A percentile compares a stretch with the other conserved stretches of the same genome.
phyloP scores from a whole-genome alignment of 2,329 filamentous ascomycete genomes.

The Kalaharituber pfeilii region DNA sequence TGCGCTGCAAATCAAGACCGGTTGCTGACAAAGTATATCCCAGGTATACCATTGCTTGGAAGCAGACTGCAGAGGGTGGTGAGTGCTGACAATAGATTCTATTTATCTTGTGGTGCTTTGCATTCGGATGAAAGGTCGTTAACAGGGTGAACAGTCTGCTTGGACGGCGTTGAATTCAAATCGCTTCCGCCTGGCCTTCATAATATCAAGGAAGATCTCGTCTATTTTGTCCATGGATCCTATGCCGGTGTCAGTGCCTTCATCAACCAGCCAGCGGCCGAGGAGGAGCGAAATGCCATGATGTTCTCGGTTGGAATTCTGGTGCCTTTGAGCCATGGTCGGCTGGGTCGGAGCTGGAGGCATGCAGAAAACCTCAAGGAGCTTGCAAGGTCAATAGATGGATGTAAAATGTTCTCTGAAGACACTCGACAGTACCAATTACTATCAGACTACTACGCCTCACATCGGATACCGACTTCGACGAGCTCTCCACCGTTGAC shows the following conservation, averaged over 20 bases:
- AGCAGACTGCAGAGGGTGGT: slow-evolving; percentile 51
- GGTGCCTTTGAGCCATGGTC: slow-evolving; percentile 68
- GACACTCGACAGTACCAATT: slow-evolving; percentile 44
- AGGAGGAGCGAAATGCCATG: slow-evolving; percentile 65
- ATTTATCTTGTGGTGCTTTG: neutral
- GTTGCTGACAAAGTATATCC: neutral
- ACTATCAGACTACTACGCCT: slow-evolving; percentile 68
- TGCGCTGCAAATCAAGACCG: neutral
- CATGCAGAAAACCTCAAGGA: slow-evolving; percentile 61
- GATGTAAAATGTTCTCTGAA: slow-evolving; percentile 40
- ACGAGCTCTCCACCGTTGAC: slow-evolving; percentile 20
- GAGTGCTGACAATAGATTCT: slow-evolving; percentile 25
- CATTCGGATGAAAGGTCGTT: neutral
- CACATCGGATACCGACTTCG: slow-evolving; percentile 29
- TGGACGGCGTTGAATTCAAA: slow-evolving; percentile 91
- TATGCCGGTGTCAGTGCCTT: slow-evolving; percentile 81
- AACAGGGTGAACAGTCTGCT: slow-evolving; percentile 30
- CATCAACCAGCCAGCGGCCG: slow-evolving; percentile 62
- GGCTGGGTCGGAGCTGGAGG: slow-evolving; percentile 74
- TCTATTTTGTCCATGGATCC: slow-evolving; percentile 76
- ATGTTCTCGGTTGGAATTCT: slow-evolving; percentile 86
- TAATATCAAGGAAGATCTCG: slow-evolving; percentile 66
- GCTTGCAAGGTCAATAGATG: slow-evolving; percentile 44
- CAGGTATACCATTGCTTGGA: slow-evolving; percentile 74
- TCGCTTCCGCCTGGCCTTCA: slow-evolving; percentile 86